phyloP scores from a whole-genome alignment of 1,139 yeast genomes.

The Yamadazyma triangularis region DNA sequence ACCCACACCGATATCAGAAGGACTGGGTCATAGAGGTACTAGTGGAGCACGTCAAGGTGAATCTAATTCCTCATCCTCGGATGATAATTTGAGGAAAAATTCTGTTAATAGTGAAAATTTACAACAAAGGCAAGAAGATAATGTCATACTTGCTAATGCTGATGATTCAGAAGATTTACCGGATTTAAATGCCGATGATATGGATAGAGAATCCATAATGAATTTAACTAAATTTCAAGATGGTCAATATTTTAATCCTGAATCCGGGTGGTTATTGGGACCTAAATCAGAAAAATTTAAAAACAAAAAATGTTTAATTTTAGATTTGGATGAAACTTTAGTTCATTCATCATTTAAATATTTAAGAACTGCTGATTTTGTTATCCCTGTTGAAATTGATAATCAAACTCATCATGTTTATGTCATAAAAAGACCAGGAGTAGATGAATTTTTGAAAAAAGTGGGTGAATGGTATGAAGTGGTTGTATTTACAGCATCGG shows the following conservation, averaged over 20 bases:
- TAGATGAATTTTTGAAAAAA: conserved; percentile 79
- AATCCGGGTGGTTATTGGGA: conserved; percentile 63
- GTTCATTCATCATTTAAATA: conserved; percentile 95
- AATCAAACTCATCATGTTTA: conserved; percentile 90
- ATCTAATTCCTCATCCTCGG: conserved; percentile 6
- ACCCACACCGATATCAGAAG: conserved; percentile 3
- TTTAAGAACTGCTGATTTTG: conserved; percentile 89
- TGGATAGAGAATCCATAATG: conserved; percentile 14
- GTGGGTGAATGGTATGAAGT: conserved; percentile 90
- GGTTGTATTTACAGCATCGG: conserved; percentile 95
- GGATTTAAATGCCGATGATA: conserved; percentile 12
- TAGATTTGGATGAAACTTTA: conserved; percentile 93
- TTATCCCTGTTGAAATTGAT: conserved; percentile 81
- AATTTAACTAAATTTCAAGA: conserved; percentile 52
- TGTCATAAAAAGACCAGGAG: conserved; percentile 97
- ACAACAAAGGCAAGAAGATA: conserved; percentile 6
- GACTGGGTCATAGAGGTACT: conserved; percentile 4
- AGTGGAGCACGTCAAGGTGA: conserved; percentile 8
- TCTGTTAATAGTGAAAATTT: conserved; percentile 3
- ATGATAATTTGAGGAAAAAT: not conserved
- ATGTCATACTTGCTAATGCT: conserved; percentile 15
- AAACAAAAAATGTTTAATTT: conserved; percentile 77
- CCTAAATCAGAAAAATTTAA: conserved; percentile 25
- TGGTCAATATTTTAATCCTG: conserved; percentile 58
- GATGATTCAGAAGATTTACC: conserved; percentile 17